Evolutionary conservation across 2,329 filamentous ascomycete species (phyloP), one percentile per base, ranked within the genome.

Genomic region (Paecilomyces sp.): DNA sequence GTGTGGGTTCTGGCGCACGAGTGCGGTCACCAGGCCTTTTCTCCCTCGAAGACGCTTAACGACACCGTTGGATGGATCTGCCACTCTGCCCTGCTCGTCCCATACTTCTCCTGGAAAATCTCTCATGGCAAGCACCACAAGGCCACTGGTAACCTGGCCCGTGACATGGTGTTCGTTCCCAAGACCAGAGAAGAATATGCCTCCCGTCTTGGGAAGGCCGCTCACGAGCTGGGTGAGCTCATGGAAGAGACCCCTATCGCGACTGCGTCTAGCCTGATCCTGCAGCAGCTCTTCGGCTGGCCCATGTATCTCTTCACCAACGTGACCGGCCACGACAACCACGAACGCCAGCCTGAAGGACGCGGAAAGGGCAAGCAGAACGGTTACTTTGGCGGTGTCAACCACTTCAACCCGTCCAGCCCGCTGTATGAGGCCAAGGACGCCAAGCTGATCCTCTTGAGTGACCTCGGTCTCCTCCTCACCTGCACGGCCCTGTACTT

Each of bases 41-140:
- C 94, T 52, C 82, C 90, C n/a, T 97, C 90, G 70, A 93, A 90
- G 81, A 80, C 86, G 11, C 78, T 97, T 74, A 97, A 97, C 81
- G 92, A 97, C 77, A 85, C 90, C 28, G 91, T 94, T 60, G 93
- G 93, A 70, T 97, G 91, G 90, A 76, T 96, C 74, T 85, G 91
- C 68, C 93, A 97, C 81, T 96, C 92, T 41, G 77, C 86, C 53
- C 86, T 97, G 47, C 83, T 97, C 59, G 93, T 99, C 55, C 94
- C 94, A 24, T 99, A 97, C 82, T 99, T 97, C 82, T 96, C 91
- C 74, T 99, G 94, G 94, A 96, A 99, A 82, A 92, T 97, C 79
- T 96, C 92, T 66, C 94, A 99, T 81, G 90, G 91, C 82, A 96
- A 96, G 86, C 94, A 99, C 83, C 94, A 99, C 89, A 97, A 97